phyloP scores from a whole-genome alignment of 805 yeast species.

The Komagataella pseudopastoris region DNA sequence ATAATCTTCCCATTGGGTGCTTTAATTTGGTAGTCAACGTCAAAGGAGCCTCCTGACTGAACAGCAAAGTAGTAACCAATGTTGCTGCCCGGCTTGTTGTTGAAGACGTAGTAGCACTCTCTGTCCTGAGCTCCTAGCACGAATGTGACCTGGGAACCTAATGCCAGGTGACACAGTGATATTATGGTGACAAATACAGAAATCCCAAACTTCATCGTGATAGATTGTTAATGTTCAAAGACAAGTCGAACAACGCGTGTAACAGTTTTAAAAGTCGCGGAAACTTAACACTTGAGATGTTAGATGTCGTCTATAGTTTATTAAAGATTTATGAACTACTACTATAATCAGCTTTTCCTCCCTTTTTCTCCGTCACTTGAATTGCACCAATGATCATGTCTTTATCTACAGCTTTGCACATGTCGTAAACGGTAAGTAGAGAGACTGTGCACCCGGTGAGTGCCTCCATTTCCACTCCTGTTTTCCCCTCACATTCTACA shows the following conservation, averaged over 20 bases:
- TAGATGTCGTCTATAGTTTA: not conserved
- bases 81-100: constrained; percentile 41
- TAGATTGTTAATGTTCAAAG: not conserved
- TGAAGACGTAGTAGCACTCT: constrained; percentile 60
- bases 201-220: not conserved
- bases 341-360: constrained; percentile 23
- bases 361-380: constrained; percentile 24
- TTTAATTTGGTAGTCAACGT: constrained; percentile 55
- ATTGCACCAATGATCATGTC: constrained; percentile 25
- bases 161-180: not conserved
- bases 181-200: not conserved
- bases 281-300: not conserved
- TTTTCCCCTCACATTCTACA: constrained; percentile 33
- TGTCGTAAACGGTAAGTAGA: constrained; percentile 36
- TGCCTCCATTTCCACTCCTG: constrained; percentile 51
- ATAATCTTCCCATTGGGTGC: constrained; percentile 45
- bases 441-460: constrained; percentile 29
- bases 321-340: not conserved
- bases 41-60: constrained; percentile 68
- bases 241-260: not conserved
- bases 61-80: constrained; percentile 77
- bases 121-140: constrained; percentile 63
- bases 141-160: constrained; percentile 54
- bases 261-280: not conserved
- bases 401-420: constrained; percentile 46